A percentile compares a stretch with the other conserved stretches of the same genome.
These are phyloP conservation scores for Neonectria hederae DNA, from an alignment of 2,329 filamentous ascomycete genomes.

Conservation along the genomic window DNA sequence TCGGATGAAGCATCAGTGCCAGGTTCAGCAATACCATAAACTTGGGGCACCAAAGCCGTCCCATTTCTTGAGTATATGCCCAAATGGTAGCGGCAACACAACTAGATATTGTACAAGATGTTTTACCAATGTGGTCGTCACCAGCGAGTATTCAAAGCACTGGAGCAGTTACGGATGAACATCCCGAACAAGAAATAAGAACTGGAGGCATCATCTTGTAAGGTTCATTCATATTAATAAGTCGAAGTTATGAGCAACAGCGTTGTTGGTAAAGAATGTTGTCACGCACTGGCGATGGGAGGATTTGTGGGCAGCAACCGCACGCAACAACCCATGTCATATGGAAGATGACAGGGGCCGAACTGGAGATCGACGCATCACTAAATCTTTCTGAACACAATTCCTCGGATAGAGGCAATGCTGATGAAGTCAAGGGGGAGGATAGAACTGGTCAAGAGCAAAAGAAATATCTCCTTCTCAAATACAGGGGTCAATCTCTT, in stretches of 20 bases:
- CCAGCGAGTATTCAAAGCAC: conserved; percentile 68
- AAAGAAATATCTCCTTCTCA: conserved; percentile 66
- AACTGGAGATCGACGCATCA: conserved; percentile 60
- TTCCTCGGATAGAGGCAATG: conserved; percentile 61
- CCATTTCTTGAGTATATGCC: conserved; percentile 66
- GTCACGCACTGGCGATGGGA: conserved; percentile 64
- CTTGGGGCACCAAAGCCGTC: conserved; percentile 70
- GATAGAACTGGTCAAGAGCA: conserved; percentile 62
- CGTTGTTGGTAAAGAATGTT: conserved; percentile 64
- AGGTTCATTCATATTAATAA: conserved; percentile 66
- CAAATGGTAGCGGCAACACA: conserved; percentile 69
- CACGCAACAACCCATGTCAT: conserved; percentile 60
- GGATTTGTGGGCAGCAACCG: conserved; percentile 62
- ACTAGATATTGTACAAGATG: conserved; percentile 71
- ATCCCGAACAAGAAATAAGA: conserved; percentile 66
- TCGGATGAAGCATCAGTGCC: conserved; percentile 59
- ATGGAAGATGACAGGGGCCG: conserved; percentile 65
- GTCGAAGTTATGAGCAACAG: conserved; percentile 63
- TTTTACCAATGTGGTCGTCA: conserved; percentile 70
- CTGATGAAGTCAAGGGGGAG: conserved; percentile 67
- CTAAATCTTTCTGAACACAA: conserved; percentile 62
- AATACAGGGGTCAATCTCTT: conserved; percentile 63
- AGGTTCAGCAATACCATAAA: conserved; percentile 63
- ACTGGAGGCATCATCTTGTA: conserved; percentile 63
- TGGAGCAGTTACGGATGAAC: conserved; percentile 69